Evolutionary conservation across 495 filamentous ascomycete genomes (phyloP).

Genomic region (Halenospora varia): DNA sequence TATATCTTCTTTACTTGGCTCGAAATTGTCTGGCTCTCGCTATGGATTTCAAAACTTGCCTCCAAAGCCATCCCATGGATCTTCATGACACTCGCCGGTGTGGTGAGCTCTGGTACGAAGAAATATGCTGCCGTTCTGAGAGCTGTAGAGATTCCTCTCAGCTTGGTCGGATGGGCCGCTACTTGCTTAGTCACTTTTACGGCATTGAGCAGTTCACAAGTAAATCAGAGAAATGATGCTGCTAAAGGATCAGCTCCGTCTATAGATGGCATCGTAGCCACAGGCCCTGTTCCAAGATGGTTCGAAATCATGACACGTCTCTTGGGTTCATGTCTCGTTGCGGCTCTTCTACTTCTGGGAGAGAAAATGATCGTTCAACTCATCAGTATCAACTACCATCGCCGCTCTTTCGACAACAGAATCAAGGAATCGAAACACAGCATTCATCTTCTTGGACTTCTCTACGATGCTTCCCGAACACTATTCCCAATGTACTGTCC

Average conservation of each 20-base stretch:
- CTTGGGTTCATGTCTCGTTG: slow-evolving; percentile 71
- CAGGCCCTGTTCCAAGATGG: slow-evolving; percentile 29
- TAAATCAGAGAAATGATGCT: too few relatives aligned
- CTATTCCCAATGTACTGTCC: slow-evolving; percentile 89
- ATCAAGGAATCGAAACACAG: slow-evolving; percentile 89
- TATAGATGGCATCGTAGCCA: slow-evolving; percentile 6
- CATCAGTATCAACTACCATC: slow-evolving; percentile 92
- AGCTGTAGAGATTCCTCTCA: slow-evolving; percentile 78
- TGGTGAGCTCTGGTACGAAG: slow-evolving; percentile 84
- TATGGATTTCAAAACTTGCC: slow-evolving; percentile 84
- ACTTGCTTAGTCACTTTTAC: slow-evolving; percentile 77
- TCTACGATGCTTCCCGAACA: slow-evolving; percentile 83
- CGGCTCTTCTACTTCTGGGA: slow-evolving; percentile 68
- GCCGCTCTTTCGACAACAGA: slow-evolving; percentile 81
- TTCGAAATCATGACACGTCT: slow-evolving; percentile 59
- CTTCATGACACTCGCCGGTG: slow-evolving; percentile 84
- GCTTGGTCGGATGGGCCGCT: slow-evolving; percentile 82
- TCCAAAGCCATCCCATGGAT: slow-evolving; percentile 73
- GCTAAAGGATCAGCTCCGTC: too few relatives aligned
- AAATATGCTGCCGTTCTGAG: slow-evolving; percentile 86
- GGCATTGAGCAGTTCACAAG: too few relatives aligned
- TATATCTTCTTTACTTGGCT: slow-evolving; percentile 95
- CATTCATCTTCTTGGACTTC: slow-evolving; percentile 68
- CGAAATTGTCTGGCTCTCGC: slow-evolving; percentile 80
- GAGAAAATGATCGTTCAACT: slow-evolving; percentile 87